Percentiles rank a stretch among this genome's conserved stretches.
phyloP scores from a whole-genome alignment of 2,329 filamentous ascomycete genomes.

The Hysterium pulicare region DNA sequence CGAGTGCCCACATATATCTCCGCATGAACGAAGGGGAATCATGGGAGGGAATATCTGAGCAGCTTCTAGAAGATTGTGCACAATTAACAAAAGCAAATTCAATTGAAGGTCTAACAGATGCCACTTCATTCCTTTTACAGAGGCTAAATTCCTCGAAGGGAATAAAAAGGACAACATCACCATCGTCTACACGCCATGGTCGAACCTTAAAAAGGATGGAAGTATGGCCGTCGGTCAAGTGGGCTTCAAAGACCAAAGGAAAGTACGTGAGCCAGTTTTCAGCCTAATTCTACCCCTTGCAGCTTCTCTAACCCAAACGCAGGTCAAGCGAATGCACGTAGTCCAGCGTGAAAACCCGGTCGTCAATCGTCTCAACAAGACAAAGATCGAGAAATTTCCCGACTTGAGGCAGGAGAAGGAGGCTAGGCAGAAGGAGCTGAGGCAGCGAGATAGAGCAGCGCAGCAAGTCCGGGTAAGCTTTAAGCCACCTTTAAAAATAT shows the following conservation, averaged over 20 bases:
- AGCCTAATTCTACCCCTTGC: background rate
- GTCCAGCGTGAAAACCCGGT: slow-evolving; percentile 79
- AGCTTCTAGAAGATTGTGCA: slow-evolving; percentile 81
- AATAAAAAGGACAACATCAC: slow-evolving; percentile 99
- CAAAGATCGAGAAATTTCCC: slow-evolving; percentile 81
- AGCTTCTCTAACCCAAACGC: slow-evolving; percentile 6
- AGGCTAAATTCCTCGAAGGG: slow-evolving; percentile 34
- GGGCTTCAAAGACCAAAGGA: slow-evolving; percentile 83
- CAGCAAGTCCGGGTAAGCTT: slow-evolving; percentile 60
- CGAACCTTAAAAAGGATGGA: slow-evolving; percentile 91
- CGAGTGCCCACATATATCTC: slow-evolving; percentile 93
- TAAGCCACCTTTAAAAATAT: too few species aligned
- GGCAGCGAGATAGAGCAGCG: slow-evolving; percentile 66
- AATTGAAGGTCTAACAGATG: slow-evolving; percentile 71
- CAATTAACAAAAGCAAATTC: slow-evolving; percentile 98
- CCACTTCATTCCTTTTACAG: background rate
- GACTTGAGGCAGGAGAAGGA: slow-evolving; percentile 82
- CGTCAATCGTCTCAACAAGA: slow-evolving; percentile 98
- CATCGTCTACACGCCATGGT: slow-evolving; percentile 96
- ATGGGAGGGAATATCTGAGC: slow-evolving; percentile 78
- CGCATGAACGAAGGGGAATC: slow-evolving; percentile 72
- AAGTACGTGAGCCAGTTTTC: slow-evolving; percentile 39
- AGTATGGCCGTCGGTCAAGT: slow-evolving; percentile 96
- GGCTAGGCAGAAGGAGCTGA: slow-evolving; percentile 66
- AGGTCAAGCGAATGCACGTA: slow-evolving; percentile 81